A percentile compares a stretch with the other conserved stretches of the same genome.
These are phyloP conservation scores for Naganishia kalamii DNA, from an alignment of 768 basidiomycete genomes.

Conservation along the genomic window DNA sequence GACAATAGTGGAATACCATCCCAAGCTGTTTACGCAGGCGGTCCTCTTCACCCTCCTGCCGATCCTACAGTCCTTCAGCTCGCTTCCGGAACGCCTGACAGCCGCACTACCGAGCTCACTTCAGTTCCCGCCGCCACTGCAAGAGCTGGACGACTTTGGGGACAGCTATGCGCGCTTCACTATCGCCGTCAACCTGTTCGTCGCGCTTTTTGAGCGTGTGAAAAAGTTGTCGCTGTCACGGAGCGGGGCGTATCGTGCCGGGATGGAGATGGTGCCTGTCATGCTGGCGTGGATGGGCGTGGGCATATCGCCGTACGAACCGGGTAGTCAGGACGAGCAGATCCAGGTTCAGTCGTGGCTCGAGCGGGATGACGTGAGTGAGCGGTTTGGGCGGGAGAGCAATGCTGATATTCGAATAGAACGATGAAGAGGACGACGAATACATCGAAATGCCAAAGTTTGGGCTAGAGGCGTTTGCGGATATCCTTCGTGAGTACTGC, in stretches of 20 bases:
- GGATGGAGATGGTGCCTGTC: not conserved
- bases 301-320: not conserved
- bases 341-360: conserved; percentile 3
- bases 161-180: not conserved
- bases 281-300: not conserved
- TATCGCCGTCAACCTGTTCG: not conserved
- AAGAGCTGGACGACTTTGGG: not conserved
- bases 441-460: conserved; percentile 17
- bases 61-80: conserved; percentile 10
- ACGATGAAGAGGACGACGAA: conserved; percentile 17
- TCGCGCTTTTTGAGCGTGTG: not conserved
- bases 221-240: not conserved
- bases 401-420: not conserved
- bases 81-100: not conserved
- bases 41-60: not conserved
- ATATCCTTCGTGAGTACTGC: not conserved
- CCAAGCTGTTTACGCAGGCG: conserved; percentile 11
- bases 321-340: not conserved
- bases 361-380: conserved; percentile 12
- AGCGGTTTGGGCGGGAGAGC: too few species aligned
- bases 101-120: not conserved
- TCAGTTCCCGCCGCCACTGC: not conserved
- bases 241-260: not conserved
- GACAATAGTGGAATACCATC: not conserved
- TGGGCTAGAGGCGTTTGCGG: conserved; percentile 2